These are phyloP conservation scores for Colletotrichum tropicicola DNA, from an alignment of 2,329 filamentous ascomycete genomes.

Conservation along the genomic window DNA sequence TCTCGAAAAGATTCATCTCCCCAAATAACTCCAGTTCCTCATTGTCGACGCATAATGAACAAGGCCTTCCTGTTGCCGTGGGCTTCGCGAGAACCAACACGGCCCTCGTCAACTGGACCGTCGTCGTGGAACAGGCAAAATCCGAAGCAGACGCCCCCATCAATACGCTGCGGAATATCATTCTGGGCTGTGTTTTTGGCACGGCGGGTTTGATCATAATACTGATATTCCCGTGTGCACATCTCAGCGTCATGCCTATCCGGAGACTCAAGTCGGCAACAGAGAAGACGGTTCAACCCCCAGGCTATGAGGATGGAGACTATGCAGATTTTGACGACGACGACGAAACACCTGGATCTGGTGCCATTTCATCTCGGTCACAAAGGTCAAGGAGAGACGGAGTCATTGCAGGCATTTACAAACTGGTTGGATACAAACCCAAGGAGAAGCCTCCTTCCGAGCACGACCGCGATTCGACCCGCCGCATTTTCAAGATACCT, in stretches of 20 bases:
- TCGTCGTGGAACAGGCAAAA: slow-evolving; percentile 81
- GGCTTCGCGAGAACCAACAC: slow-evolving; percentile 79
- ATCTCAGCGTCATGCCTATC: slow-evolving; percentile 84
- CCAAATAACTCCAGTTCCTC: slow-evolving; percentile 75
- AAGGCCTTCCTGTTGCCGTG: slow-evolving; percentile 75
- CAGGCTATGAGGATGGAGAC: slow-evolving; percentile 60
- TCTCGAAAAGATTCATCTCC: slow-evolving; percentile 57
- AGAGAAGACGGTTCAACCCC: slow-evolving; percentile 74
- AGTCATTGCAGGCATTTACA: slow-evolving; percentile 24
- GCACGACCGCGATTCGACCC: slow-evolving; percentile 49
- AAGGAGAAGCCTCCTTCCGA: slow-evolving; percentile 36
- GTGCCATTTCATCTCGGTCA: slow-evolving; percentile 44
- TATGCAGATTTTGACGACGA: slow-evolving; percentile 58
- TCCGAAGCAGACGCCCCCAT: slow-evolving; percentile 82
- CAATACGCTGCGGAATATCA: slow-evolving; percentile 76
- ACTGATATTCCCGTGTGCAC: slow-evolving; percentile 80
- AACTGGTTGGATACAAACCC: slow-evolving; percentile 33
- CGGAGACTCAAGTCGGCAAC: slow-evolving; percentile 79
- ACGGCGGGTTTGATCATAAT: slow-evolving; percentile 78
- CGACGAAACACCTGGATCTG: slow-evolving; percentile 51
- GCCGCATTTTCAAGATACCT: slow-evolving; percentile 81
- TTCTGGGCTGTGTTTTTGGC: slow-evolving; percentile 86
- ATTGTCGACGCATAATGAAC: slow-evolving; percentile 78
- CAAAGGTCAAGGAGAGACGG: slow-evolving; percentile 52
- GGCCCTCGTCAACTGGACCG: slow-evolving; percentile 79